A percentile compares a stretch with the other conserved stretches of the same genome.
These are phyloP conservation scores for Postia placenta DNA, from an alignment of 768 basidiomycete species.

Conservation along the genomic window DNA sequence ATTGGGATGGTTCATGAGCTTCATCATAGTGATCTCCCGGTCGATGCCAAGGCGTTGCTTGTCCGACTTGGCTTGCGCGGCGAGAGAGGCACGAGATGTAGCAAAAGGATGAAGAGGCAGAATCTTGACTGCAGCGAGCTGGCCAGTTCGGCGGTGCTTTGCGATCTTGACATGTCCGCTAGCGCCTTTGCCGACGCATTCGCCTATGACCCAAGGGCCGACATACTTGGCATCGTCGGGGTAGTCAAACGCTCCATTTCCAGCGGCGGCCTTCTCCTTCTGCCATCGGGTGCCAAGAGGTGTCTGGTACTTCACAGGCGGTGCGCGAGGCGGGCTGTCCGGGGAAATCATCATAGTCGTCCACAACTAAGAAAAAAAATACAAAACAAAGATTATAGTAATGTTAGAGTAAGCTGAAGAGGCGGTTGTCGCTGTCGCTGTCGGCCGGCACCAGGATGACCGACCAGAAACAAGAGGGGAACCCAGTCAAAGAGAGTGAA, in stretches of 20 bases:
- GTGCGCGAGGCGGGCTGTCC: conserved; percentile 60
- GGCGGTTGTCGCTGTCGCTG: not conserved
- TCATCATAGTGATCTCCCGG: conserved; percentile 98
- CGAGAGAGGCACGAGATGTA: conserved; percentile 62
- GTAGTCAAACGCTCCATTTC: conserved; percentile 66
- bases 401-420: conserved; percentile 2
- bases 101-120: conserved; percentile 78
- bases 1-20: conserved; percentile 97
- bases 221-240: conserved; percentile 81
- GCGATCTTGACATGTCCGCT: conserved; percentile 95
- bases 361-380: conserved; percentile 2
- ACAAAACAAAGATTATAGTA: conserved; percentile 5
- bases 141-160: conserved; percentile 75
- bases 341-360: conserved; percentile 5
- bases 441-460: conserved; percentile 1
- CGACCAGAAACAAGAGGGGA: not conserved
- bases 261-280: conserved; percentile 82
- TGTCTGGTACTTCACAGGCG: conserved; percentile 64
- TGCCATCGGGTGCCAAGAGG: conserved; percentile 80
- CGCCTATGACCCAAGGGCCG: conserved; percentile 90
- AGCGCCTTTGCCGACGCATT: conserved; percentile 91
- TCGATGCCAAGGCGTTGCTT: conserved; percentile 85
- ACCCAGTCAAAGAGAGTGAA: conserved; percentile 7
- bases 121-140: conserved; percentile 95
- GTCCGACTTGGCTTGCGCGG: conserved; percentile 66